Base-by-base conservation (phyloP, 140 eudicot species). In the Erigeron philadelphicus region DNA sequence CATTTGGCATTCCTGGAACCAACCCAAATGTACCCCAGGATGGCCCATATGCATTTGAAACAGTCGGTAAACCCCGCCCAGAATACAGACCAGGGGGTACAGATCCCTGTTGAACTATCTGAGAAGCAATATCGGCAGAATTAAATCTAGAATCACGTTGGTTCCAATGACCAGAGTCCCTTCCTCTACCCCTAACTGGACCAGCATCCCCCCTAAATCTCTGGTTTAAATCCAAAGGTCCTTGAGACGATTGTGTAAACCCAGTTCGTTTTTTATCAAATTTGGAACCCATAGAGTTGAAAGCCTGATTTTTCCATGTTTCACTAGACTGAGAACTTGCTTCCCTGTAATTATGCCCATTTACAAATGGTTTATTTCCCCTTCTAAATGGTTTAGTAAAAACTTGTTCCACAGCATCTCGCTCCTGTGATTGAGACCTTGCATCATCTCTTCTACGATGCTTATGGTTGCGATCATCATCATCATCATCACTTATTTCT, bases 401-500 rank as follows among this genome's bases (percentile, higher is more conserved):
- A 75, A 77, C 85, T 68, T 84, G 90, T 64, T 83, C 95, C 12
- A 70, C 72, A 57, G 86, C 61, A 77, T 83, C 93, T 76, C 87
- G 74, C 71, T 86, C 98, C 64, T 58, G 53, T 55, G 94, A 93
- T 43, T 89, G 98, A 72, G 96, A 83, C 67, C 76, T 78, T 47
- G 70, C 81, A 46, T 82, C 79, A 49, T 86, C 98, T 75, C 87
- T 81, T 75, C 95, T 86, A 67, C 98, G 96, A 76, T 93, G 98
- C 81, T 93, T 93, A 81, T 93, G 98, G 81, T 93, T 93, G 70
- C 98, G 98, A 81, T 93, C 98, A 80, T 93, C 98, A 64, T 92
- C 98, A 23, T 93, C 98, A 35, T 88, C 98, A 75, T 92, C 98
- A 74, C 95, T 93, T 66, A 89, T 78, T 83, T 89, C 96, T 74